Conservation (phyloP, 148 eudicot genomes). For the Chenopodium formosanum region DNA sequence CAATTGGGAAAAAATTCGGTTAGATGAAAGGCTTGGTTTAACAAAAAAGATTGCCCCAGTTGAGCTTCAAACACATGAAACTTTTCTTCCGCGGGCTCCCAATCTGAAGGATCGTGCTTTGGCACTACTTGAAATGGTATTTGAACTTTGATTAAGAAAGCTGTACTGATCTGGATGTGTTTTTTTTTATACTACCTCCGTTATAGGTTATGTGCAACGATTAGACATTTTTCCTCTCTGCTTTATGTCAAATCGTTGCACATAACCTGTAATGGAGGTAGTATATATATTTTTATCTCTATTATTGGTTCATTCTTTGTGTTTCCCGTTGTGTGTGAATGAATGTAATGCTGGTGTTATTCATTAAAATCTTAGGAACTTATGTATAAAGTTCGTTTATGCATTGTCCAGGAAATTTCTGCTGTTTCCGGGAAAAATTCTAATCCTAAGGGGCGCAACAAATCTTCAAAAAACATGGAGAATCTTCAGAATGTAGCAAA, state of each 20-base stretch:
- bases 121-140: slow-evolving; percentile 92
- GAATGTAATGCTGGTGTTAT: neutral
- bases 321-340: neutral
- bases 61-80: slow-evolving; percentile 98
- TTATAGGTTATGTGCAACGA: too few relatives aligned
- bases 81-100: slow-evolving; percentile 99
- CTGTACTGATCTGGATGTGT: neutral
- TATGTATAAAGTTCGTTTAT: neutral
- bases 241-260: too few relatives aligned
- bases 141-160: slow-evolving; percentile 1
- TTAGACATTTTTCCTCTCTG: too few relatives aligned
- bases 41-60: slow-evolving; percentile 96
- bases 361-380: neutral
- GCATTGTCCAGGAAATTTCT: slow-evolving; percentile 57
- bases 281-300: neutral
- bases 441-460: slow-evolving; percentile 58
- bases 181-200: too few relatives aligned
- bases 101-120: slow-evolving; percentile 94
- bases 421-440: slow-evolving; percentile 67
- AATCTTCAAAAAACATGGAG: slow-evolving; percentile 58
- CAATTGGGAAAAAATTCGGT: slow-evolving; percentile 93
- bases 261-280: too few relatives aligned
- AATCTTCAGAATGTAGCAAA: slow-evolving; percentile 31
- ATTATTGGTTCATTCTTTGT: neutral
- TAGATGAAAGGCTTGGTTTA: slow-evolving; percentile 88